Percentiles rank a stretch among this genome's conserved stretches.
Evolutionary conservation across 352 stramenopile species (phyloP).

Genomic region (Pseudoperonospora humuli): DNA sequence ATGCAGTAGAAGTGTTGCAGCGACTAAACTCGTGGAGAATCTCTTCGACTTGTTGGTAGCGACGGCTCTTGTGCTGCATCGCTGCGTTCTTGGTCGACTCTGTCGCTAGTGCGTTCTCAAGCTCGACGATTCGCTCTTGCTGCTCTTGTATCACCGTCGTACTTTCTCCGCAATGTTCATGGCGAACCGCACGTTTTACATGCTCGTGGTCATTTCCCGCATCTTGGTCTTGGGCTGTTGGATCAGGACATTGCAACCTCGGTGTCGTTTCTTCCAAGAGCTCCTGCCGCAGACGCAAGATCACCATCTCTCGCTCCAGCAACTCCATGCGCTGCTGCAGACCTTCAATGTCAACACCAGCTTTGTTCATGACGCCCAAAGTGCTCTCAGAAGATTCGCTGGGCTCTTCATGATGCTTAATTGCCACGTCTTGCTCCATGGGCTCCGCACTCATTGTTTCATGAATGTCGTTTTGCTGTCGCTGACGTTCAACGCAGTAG

Average conservation of each 20-base stretch:
- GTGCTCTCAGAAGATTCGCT: not conserved
- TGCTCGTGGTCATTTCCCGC: not conserved
- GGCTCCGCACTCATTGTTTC: not conserved
- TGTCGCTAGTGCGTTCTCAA: conserved; percentile 8
- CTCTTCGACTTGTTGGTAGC: conserved; percentile 4
- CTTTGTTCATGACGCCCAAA: not conserved
- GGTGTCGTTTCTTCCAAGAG: conserved; percentile 3
- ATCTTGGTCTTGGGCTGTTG: not conserved
- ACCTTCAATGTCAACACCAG: conserved; percentile 1
- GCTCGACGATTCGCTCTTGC: conserved; percentile 7
- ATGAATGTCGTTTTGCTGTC: conserved; percentile 4
- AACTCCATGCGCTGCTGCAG: conserved; percentile 15
- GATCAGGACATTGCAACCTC: not conserved
- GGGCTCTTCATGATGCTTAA: not conserved
- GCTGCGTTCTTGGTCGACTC: conserved; percentile 2
- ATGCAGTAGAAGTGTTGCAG: not conserved
- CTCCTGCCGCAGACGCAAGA: conserved; percentile 7
- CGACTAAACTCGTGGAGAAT: conserved; percentile 7
- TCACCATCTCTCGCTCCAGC: conserved; percentile 16
- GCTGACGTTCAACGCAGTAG: conserved; percentile 5
- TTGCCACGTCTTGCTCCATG: not conserved
- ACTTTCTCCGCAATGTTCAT: not conserved
- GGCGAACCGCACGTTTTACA: not conserved
- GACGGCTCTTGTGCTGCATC: conserved; percentile 5
- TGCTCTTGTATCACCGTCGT: conserved; percentile 2